A percentile compares a stretch with the other conserved stretches of the same genome.
These are phyloP conservation scores for Thalassiosira profunda DNA, from an alignment of 108 stramenopile species.

Conservation along the genomic window DNA sequence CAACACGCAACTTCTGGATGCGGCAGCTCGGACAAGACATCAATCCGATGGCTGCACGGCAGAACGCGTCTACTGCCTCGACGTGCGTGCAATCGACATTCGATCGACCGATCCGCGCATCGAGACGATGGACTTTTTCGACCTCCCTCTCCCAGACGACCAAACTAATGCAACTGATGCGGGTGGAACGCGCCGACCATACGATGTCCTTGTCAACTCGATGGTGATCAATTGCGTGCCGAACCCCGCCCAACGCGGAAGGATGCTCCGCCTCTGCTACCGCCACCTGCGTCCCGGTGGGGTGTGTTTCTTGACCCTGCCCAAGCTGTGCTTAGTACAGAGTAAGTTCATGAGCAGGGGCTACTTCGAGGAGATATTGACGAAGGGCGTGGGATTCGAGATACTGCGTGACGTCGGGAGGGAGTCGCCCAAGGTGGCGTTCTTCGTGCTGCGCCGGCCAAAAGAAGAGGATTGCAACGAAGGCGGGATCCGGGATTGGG, in stretches of 20 bases:
- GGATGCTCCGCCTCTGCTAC: constrained; percentile 79
- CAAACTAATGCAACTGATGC: no score
- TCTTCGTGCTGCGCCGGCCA: constrained; percentile 73
- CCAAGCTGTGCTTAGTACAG: constrained; percentile 77
- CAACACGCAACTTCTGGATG: constrained; percentile 91
- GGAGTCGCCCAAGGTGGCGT: constrained; percentile 84
- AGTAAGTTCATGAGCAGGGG: constrained; percentile 64
- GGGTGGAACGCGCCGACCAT: no score
- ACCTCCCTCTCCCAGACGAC: constrained; percentile 51
- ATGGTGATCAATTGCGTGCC: constrained; percentile 97
- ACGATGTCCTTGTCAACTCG: constrained; percentile 62
- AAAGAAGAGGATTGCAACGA: background rate
- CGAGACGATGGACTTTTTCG: constrained; percentile 90
- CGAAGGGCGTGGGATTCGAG: constrained; percentile 68
- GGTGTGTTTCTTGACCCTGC: constrained; percentile 78
- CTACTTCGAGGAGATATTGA: constrained; percentile 66
- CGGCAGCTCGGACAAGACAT: constrained; percentile 57
- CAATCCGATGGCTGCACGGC: no score
- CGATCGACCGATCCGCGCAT: constrained; percentile 79
- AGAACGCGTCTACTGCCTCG: constrained; percentile 56
- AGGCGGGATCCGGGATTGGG: constrained; percentile 5
- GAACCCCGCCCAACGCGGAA: constrained; percentile 75
- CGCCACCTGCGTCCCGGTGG: constrained; percentile 83
- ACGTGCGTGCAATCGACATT: constrained; percentile 90
- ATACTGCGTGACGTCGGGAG: constrained; percentile 58